Conservation (phyloP, 2,329 filamentous ascomycete genomes). For the Cytospora paraplurivora region DNA sequence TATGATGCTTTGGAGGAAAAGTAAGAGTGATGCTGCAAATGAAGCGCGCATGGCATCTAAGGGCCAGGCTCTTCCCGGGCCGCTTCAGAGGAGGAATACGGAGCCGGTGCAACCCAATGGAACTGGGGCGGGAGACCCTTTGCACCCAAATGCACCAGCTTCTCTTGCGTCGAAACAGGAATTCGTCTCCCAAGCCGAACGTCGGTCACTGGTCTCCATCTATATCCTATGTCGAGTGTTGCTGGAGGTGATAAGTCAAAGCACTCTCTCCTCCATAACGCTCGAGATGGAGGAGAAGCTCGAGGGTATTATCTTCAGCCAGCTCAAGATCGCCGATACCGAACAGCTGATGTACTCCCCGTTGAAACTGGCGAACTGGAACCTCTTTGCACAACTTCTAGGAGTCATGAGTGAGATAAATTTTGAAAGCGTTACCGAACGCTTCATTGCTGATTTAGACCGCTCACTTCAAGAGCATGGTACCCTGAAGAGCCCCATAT, state of each 20-base stretch:
- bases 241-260: constrained; percentile 92
- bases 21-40: constrained; percentile 85
- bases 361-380: constrained; percentile 91
- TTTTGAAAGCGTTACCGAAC: constrained; percentile 78
- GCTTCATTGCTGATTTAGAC: constrained; percentile 82
- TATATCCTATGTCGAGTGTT: constrained; percentile 94
- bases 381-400: constrained; percentile 86
- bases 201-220: constrained; percentile 90
- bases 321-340: constrained; percentile 84
- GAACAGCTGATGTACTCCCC: constrained; percentile 78
- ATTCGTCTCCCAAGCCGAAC: constrained; percentile 77
- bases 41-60: constrained; percentile 53
- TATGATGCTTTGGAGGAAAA: constrained; percentile 97
- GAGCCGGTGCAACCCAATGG: constrained; percentile 61
- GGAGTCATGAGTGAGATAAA: constrained; percentile 96
- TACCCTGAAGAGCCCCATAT: constrained; percentile 64
- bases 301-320: constrained; percentile 95
- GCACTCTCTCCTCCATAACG: constrained; percentile 78
- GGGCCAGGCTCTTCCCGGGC: constrained; percentile 39
- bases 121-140: constrained; percentile 33
- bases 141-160: constrained; percentile 40
- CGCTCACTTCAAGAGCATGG: constrained; percentile 74
- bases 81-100: constrained; percentile 71
- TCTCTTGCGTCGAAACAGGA: constrained; percentile 62
- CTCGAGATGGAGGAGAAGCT: constrained; percentile 91